phyloP scores from a whole-genome alignment of 805 yeast genomes.

The Wickerhamomyces canadensis region DNA sequence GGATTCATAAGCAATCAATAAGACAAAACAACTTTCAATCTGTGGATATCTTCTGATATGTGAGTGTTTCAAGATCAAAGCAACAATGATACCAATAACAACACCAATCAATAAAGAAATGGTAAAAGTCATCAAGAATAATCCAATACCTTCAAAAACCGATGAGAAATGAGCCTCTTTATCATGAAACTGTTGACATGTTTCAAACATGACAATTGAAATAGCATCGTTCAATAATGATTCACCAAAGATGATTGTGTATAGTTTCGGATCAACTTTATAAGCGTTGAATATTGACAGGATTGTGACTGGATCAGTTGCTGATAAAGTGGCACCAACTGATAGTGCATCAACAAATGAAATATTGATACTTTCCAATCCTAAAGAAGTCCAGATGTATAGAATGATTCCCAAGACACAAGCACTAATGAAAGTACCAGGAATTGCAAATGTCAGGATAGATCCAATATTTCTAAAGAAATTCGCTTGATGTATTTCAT shows the following conservation, averaged over 20 bases:
- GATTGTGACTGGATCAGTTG: conserved; percentile 98
- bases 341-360: conserved; percentile 97
- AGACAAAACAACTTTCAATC: conserved; percentile 89
- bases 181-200: conserved; percentile 94
- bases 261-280: conserved; percentile 95
- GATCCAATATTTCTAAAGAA: conserved; percentile 90
- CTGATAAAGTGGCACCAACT: conserved; percentile 95
- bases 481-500: conserved; percentile 92
- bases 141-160: conserved; percentile 89
- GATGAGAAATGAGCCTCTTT: conserved; percentile 67
- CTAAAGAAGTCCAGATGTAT: conserved; percentile 86
- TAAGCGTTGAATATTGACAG: conserved; percentile 94
- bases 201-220: conserved; percentile 97
- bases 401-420: conserved; percentile 84
- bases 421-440: conserved; percentile 92
- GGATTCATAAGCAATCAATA: conserved; percentile 89
- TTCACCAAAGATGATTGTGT: conserved; percentile 97
- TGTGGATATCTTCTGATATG: conserved; percentile 94
- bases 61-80: conserved; percentile 84
- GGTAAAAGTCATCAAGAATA: conserved; percentile 89
- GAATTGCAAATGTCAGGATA: conserved; percentile 89
- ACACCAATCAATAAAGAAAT: conserved; percentile 88
- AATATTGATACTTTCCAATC: conserved; percentile 80
- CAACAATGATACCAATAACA: conserved; percentile 81
- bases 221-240: conserved; percentile 94